These are phyloP conservation scores for Medicago arabica DNA, from an alignment of 306 rosid species.

Conservation along the genomic window DNA sequence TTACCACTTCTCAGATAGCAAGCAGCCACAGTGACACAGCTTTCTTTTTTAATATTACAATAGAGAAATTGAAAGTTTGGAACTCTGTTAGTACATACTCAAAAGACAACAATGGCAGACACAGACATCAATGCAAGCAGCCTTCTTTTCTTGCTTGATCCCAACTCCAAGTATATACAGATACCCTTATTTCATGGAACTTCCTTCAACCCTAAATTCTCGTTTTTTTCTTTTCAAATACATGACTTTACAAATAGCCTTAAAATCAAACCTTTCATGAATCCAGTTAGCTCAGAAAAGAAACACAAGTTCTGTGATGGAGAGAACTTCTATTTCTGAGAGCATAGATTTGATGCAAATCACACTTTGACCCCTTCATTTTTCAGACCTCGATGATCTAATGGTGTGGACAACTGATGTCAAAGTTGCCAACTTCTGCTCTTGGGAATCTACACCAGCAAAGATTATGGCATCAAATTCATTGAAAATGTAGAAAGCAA, in stretches of 20 bases:
- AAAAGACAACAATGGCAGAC: no score
- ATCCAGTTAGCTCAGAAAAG: background rate
- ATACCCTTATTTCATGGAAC: no score
- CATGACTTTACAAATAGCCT: slow-evolving; percentile 21
- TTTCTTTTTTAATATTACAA: no score
- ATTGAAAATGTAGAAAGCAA: slow-evolving; percentile 42
- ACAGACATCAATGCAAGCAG: no score
- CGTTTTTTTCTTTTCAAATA: background rate
- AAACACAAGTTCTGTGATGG: slow-evolving; percentile 21
- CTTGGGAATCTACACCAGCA: slow-evolving; percentile 63
- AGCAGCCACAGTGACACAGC: no score
- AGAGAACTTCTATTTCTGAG: slow-evolving; percentile 18
- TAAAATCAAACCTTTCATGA: background rate
- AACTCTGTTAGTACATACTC: no score
- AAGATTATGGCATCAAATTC: slow-evolving; percentile 52
- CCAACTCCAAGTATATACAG: no score
- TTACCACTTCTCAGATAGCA: no score
- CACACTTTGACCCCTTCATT: slow-evolving; percentile 54
- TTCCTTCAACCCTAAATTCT: background rate
- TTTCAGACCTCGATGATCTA: slow-evolving; percentile 69
- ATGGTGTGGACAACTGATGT: slow-evolving; percentile 68
- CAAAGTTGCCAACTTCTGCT: slow-evolving; percentile 52
- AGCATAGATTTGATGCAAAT: slow-evolving; percentile 39
- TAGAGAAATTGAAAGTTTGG: no score
- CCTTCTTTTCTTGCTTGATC: no score